These are phyloP conservation scores for Calocybe cyanea DNA, from an alignment of 768 basidiomycete species.

Conservation along the genomic window DNA sequence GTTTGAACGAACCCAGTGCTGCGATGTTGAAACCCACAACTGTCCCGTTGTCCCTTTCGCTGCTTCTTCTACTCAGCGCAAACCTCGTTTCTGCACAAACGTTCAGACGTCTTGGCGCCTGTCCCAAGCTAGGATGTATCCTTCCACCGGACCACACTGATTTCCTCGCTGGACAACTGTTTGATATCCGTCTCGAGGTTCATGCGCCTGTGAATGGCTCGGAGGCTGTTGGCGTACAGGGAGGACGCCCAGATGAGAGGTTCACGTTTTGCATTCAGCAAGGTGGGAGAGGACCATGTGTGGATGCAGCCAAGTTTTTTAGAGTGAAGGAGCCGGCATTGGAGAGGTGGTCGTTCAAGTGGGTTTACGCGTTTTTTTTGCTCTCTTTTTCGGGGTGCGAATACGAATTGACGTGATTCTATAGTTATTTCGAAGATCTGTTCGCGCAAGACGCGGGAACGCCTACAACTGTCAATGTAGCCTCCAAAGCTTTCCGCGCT, in stretches of 20 bases:
- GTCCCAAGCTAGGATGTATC: constrained; percentile 37
- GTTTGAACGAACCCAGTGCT: no score
- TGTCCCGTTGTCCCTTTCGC: background rate
- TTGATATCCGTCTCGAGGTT: constrained; percentile 39
- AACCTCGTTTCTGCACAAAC: constrained; percentile 28
- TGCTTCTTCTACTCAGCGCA: constrained; percentile 18
- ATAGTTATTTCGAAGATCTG: constrained; percentile 40
- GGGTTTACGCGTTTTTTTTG: constrained; percentile 13
- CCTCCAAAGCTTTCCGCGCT: constrained; percentile 38
- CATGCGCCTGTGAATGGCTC: constrained; percentile 39
- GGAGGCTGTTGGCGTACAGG: constrained; percentile 30
- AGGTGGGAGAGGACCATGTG: constrained; percentile 27
- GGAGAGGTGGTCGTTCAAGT: constrained; percentile 41
- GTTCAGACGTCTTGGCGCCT: constrained; percentile 37
- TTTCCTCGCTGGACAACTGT: constrained; percentile 38
- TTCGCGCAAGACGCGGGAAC: constrained; percentile 34
- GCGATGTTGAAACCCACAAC: constrained; percentile 3
- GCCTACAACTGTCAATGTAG: constrained; percentile 34
- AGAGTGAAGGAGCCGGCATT: constrained; percentile 25
- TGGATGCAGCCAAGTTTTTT: constrained; percentile 34
- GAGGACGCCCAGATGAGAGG: constrained; percentile 31
- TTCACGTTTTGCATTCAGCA: constrained; percentile 38
- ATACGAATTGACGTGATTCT: background rate
- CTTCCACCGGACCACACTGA: constrained; percentile 43
- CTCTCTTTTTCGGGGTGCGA: background rate